Percentiles rank a stretch among this genome's conserved stretches.
These are phyloP conservation scores for Termitomyces sp. DNA, from an alignment of 768 basidiomycete species.

Conservation along the genomic window DNA sequence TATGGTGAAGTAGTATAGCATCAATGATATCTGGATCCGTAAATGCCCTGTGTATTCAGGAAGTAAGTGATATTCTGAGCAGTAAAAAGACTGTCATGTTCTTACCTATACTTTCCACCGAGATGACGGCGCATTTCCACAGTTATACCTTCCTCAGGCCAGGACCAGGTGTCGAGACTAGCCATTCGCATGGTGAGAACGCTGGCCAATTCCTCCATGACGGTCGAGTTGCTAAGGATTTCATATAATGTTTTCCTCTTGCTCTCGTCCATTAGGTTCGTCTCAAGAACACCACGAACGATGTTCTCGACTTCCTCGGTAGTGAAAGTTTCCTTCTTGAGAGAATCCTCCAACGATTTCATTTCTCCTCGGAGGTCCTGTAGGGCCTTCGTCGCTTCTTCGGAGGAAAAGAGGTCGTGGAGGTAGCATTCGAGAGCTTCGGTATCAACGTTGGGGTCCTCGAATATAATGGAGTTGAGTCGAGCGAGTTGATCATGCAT, in stretches of 20 bases:
- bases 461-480: slow-evolving; percentile 34
- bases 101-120: slow-evolving; percentile 41
- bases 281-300: slow-evolving; percentile 29
- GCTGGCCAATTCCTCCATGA: slow-evolving; percentile 35
- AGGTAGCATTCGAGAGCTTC: slow-evolving; percentile 28
- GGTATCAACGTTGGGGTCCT: slow-evolving; percentile 26
- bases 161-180: slow-evolving; percentile 34
- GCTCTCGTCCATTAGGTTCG: slow-evolving; percentile 33
- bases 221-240: slow-evolving; percentile 31
- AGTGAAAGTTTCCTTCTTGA: slow-evolving; percentile 22
- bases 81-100: background rate
- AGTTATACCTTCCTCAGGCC: slow-evolving; percentile 34
- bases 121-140: slow-evolving; percentile 42
- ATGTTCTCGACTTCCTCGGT: slow-evolving; percentile 19
- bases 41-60: slow-evolving; percentile 27
- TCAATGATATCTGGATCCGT: slow-evolving; percentile 43
- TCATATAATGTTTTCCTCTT: slow-evolving; percentile 34
- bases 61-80: background rate
- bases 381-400: slow-evolving; percentile 24
- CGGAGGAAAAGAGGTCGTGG: slow-evolving; percentile 27
- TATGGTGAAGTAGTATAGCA: slow-evolving; percentile 36
- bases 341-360: slow-evolving; percentile 18
- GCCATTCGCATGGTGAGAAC: slow-evolving; percentile 41
- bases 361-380: slow-evolving; percentile 24
- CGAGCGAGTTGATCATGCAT: slow-evolving; percentile 25